Evolutionary conservation across 495 filamentous ascomycete genomes (phyloP).

Genomic region (Aspergillus cristatus): DNA sequence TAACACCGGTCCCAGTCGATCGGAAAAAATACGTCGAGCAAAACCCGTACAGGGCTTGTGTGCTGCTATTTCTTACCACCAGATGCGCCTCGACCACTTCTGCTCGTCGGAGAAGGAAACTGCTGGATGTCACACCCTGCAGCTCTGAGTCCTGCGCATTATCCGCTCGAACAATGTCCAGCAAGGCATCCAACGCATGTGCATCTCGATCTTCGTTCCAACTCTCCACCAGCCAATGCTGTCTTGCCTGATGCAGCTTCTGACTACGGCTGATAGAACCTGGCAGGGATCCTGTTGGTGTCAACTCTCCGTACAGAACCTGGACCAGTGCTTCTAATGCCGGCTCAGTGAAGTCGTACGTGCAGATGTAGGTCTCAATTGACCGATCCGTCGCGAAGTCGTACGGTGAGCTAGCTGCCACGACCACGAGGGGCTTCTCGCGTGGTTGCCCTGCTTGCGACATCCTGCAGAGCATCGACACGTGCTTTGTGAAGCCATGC

Average conservation of each 20-base stretch:
- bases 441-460: slow-evolving; percentile 44
- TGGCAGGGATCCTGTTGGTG: slow-evolving; percentile 62
- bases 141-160: slow-evolving; percentile 50
- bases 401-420: slow-evolving; percentile 87
- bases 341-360: slow-evolving; percentile 88
- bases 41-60: slow-evolving; percentile 79
- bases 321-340: slow-evolving; percentile 75
- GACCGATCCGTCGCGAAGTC: slow-evolving; percentile 88
- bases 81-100: slow-evolving; percentile 72
- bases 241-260: slow-evolving; percentile 68
- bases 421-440: slow-evolving; percentile 65
- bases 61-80: slow-evolving; percentile 85
- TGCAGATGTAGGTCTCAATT: slow-evolving; percentile 84
- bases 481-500: slow-evolving; percentile 83
- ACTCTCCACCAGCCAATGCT: slow-evolving; percentile 83
- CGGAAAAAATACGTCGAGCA: slow-evolving; percentile 76
- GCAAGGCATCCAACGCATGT: slow-evolving; percentile 56
- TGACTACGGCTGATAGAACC: slow-evolving; percentile 76
- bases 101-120: slow-evolving; percentile 60
- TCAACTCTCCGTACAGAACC: slow-evolving; percentile 67
- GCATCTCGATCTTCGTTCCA: slow-evolving; percentile 72
- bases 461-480: slow-evolving; percentile 87
- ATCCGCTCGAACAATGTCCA: slow-evolving; percentile 53
- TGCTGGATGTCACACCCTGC: slow-evolving; percentile 56
- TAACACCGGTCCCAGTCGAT: slow-evolving; percentile 59